Conservation (phyloP, 2,329 filamentous ascomycete species). For the Ceratocystis papillata region DNA sequence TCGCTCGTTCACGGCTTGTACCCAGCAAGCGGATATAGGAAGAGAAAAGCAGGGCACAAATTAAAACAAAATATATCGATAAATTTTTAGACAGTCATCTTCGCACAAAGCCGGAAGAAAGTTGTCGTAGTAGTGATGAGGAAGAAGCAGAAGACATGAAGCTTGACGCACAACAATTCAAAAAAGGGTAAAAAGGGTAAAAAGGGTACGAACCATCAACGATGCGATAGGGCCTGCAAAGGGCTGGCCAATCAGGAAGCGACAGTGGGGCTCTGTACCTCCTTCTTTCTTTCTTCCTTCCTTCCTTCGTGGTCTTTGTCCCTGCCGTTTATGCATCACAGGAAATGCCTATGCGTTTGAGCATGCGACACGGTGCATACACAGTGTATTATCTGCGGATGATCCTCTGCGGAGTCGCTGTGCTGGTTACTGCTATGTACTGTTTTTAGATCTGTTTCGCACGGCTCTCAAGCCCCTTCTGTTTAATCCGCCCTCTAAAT, state of each 20-base stretch:
- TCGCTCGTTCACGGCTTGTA: not conserved
- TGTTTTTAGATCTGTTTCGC: not conserved
- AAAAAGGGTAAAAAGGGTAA: not conserved
- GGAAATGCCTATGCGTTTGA: not conserved
- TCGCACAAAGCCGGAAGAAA: not conserved
- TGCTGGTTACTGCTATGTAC: not conserved
- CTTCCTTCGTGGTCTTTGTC: slow-evolving; percentile 14
- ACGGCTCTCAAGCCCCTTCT: not conserved
- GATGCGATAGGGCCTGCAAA: not conserved
- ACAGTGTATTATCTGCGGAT: too few species aligned
- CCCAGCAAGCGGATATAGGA: not conserved
- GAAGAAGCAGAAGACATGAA: not conserved
- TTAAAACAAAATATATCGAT: too few species aligned
- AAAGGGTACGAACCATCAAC: not conserved
- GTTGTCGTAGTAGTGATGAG: not conserved
- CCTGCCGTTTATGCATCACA: slow-evolving; percentile 1
- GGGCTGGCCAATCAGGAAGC: not conserved
- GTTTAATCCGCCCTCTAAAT: not conserved
- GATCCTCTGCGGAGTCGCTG: not conserved
- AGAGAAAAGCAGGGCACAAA: not conserved
- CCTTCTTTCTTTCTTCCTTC: slow-evolving; percentile 10
- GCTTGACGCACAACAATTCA: not conserved
- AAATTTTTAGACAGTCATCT: too few species aligned
- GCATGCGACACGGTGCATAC: not conserved
- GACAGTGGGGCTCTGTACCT: slow-evolving; percentile 3